Base-by-base conservation (phyloP, 208 protist genomes). In the Crithidia sp. region DNA sequence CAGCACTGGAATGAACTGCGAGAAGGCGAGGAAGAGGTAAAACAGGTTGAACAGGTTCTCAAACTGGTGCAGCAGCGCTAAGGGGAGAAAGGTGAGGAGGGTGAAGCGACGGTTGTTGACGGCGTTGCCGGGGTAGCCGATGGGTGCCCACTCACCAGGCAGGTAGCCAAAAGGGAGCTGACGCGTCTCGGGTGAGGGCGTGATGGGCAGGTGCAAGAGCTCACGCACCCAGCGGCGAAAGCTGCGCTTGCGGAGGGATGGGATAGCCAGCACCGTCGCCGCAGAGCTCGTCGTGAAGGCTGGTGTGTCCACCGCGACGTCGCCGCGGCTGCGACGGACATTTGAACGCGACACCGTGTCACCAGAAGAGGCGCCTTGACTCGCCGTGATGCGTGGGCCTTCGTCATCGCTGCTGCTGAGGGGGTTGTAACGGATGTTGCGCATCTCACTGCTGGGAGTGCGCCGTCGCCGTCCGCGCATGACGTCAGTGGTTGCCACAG, bases 21-120 rank as follows among this genome's bases (percentile, higher is more conserved):
- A 93, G 37, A 93, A 74, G n/a, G 90, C 78, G 4, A 97, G 83
- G n/a, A 94, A 79, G 3, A 97, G 76, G 68, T 94, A 97, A 76
- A 95, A 97, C 17, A 94, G 56, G 60, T 95, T 97, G 80, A 95
- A 95, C 67, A 95, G 86, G 60, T 86, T 85, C 28, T 74, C 60
- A 66, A 97, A 95, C 68, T 95, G 90, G 49, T 95, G 67, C 55
- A 93, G 68, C 16, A 97, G 77, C 17, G 89, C 71, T 36, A 94
- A 71, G 1, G 90, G 93, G 2, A 97, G 75, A 80, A 97, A 97
- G 9, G 90, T 92, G 14, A 95, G 9, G 50, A 90, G 17, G 43
- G 87, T 91, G 74, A 90, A 95, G 41, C 88, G 88, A 10, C 87
- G 73, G 70, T 95, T 95, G 75, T 90, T 90, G n/a, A 95, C 88